A percentile compares a stretch with the other conserved stretches of the same genome.
Evolutionary conservation across 441 rosid species (phyloP).

Genomic region (Dalechampia spathulata): DNA sequence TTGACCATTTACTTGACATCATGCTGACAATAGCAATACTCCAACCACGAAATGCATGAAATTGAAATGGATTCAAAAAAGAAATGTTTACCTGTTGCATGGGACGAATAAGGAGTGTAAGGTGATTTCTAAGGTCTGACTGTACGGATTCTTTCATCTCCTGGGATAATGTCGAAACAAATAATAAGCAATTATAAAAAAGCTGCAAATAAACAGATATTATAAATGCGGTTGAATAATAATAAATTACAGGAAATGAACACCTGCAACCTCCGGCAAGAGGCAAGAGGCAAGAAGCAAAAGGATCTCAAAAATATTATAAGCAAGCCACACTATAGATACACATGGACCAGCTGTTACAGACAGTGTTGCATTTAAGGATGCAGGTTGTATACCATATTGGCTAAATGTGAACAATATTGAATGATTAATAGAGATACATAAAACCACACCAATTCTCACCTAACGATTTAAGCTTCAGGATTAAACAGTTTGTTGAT

Average conservation of each 20-base stretch:
- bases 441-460: too few relatives aligned
- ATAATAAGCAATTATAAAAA: background rate
- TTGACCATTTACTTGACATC: background rate
- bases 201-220: background rate
- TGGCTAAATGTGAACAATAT: too few relatives aligned
- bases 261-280: background rate
- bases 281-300: background rate
- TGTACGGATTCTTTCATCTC: conserved; percentile 72
- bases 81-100: conserved; percentile 70
- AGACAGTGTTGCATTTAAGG: too few relatives aligned
- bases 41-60: background rate
- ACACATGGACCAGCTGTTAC: too few relatives aligned
- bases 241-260: background rate
- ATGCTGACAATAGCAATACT: background rate
- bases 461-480: too few relatives aligned
- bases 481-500: too few relatives aligned
- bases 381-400: too few relatives aligned
- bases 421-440: too few relatives aligned
- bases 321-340: too few relatives aligned
- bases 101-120: conserved; percentile 82
- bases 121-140: conserved; percentile 69
- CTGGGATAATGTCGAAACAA: conserved; percentile 24
- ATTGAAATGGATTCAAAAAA: background rate
- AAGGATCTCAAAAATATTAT: background rate
- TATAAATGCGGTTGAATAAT: background rate